Evolutionary conservation across 257 asterid species (phyloP).

Genomic region (Agastache rugosa): DNA sequence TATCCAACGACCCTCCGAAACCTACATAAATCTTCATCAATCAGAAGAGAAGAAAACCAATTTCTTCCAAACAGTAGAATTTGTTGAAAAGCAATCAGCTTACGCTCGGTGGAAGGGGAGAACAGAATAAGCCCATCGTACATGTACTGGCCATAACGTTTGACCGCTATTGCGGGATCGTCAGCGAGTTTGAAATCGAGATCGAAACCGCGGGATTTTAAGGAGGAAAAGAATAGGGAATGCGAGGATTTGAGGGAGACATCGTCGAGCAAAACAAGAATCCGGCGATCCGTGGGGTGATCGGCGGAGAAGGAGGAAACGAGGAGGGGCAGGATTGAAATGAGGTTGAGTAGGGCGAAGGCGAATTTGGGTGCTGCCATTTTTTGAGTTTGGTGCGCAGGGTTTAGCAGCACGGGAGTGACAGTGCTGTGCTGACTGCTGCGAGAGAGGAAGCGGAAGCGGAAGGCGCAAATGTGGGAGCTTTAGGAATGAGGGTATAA

Average conservation of each 20-base stretch:
- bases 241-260: conserved; percentile 76
- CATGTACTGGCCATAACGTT: conserved; percentile 75
- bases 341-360: conserved; percentile 40
- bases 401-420: conserved; percentile 23
- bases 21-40: conserved; percentile 44
- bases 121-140: conserved; percentile 77
- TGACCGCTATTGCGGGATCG: conserved; percentile 65
- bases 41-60: conserved; percentile 21
- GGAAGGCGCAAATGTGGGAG: no score
- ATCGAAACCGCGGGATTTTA: conserved; percentile 65
- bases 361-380: conserved; percentile 46
- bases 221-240: conserved; percentile 66
- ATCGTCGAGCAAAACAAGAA: conserved; percentile 77
- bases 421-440: neutral
- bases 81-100: conserved; percentile 33
- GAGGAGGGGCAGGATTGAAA: conserved; percentile 46
- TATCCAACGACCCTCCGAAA: conserved; percentile 80
- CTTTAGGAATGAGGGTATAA: no score
- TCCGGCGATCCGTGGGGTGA: conserved; percentile 66
- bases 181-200: conserved; percentile 83
- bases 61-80: neutral
- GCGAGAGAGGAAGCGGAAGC: neutral
- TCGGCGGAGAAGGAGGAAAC: conserved; percentile 63
- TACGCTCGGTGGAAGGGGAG: conserved; percentile 70
- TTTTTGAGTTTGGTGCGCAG: conserved; percentile 13